These are phyloP conservation scores for Lichtheimia ramosa DNA, from an alignment of 371 early-diverging fungal genomes.

Conservation along the genomic window DNA sequence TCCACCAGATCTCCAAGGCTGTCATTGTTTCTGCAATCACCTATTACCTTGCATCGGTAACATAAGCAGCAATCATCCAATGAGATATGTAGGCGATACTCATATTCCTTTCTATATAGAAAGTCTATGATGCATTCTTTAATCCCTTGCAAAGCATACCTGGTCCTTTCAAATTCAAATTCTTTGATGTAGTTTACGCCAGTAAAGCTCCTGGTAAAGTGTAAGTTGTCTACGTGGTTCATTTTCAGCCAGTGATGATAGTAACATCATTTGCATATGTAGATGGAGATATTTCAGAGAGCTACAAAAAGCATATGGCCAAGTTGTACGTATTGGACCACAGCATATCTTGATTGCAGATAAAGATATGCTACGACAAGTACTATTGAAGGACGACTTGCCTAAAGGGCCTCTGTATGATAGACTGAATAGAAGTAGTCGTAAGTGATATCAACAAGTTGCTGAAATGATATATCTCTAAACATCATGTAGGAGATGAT, in stretches of 20 bases:
- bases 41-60: too few relatives aligned
- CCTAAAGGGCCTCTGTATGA: slow-evolving; percentile 13
- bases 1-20: too few relatives aligned
- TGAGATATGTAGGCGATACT: too few relatives aligned
- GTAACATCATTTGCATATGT: neutral
- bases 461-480: neutral
- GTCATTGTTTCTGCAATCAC: too few relatives aligned
- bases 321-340: slow-evolving; percentile 19
- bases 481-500: too few relatives aligned
- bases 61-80: too few relatives aligned
- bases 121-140: slow-evolving; percentile 17
- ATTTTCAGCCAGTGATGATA: too few relatives aligned
- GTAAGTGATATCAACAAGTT: neutral
- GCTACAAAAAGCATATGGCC: slow-evolving; percentile 22
- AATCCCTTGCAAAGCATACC: slow-evolving; percentile 29
- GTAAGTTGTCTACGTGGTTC: slow-evolving; percentile 7
- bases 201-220: slow-evolving; percentile 25
- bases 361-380: slow-evolving; percentile 28
- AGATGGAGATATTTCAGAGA: slow-evolving; percentile 4
- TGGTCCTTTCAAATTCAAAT: slow-evolving; percentile 27
- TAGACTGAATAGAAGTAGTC: neutral
- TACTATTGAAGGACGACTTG: slow-evolving; percentile 20
- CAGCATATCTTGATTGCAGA: slow-evolving; percentile 16
- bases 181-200: slow-evolving; percentile 13
- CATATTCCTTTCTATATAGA: too few relatives aligned